These are phyloP conservation scores for Misopates orontium DNA, from an alignment of 257 asterid species.

Conservation along the genomic window DNA sequence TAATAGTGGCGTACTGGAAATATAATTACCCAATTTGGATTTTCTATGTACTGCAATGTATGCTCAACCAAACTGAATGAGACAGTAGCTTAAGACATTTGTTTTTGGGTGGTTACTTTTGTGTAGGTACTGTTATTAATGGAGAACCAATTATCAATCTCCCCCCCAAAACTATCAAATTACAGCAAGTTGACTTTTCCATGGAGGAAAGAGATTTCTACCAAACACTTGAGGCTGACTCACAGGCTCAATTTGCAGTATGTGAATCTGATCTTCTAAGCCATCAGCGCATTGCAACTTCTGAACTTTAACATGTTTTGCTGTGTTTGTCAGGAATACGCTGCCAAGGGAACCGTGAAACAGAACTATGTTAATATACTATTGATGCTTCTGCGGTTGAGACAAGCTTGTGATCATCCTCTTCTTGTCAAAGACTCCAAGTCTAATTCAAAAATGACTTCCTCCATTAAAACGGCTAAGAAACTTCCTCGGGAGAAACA, in stretches of 20 bases:
- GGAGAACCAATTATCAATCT: conserved; percentile 89
- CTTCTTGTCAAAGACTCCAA: conserved; percentile 78
- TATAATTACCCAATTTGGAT: conserved; percentile 12
- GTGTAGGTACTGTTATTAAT: conserved; percentile 72
- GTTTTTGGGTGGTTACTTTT: conserved; percentile 23
- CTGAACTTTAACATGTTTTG: conserved; percentile 25
- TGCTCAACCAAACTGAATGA: no score
- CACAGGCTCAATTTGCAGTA: conserved; percentile 98
- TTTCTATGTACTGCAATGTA: no score
- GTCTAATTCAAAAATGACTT: conserved; percentile 52
- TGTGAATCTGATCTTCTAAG: conserved; percentile 28
- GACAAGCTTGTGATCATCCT: conserved; percentile 99
- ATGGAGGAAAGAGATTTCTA: conserved; percentile 82
- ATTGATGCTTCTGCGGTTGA: conserved; percentile 91
- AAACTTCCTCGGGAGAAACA: conserved; percentile 74
- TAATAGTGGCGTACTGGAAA: neutral
- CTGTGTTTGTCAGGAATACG: conserved; percentile 69
- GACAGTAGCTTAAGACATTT: conserved; percentile 24
- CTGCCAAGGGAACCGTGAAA: conserved; percentile 95
- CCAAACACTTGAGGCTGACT: conserved; percentile 80
- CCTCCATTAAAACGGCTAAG: conserved; percentile 79
- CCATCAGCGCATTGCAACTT: conserved; percentile 16
- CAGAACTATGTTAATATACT: conserved; percentile 91
- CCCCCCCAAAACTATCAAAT: conserved; percentile 78
- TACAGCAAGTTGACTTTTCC: conserved; percentile 82